phyloP scores from a whole-genome alignment of 441 rosid genomes.

The Corymbia citriodora region DNA sequence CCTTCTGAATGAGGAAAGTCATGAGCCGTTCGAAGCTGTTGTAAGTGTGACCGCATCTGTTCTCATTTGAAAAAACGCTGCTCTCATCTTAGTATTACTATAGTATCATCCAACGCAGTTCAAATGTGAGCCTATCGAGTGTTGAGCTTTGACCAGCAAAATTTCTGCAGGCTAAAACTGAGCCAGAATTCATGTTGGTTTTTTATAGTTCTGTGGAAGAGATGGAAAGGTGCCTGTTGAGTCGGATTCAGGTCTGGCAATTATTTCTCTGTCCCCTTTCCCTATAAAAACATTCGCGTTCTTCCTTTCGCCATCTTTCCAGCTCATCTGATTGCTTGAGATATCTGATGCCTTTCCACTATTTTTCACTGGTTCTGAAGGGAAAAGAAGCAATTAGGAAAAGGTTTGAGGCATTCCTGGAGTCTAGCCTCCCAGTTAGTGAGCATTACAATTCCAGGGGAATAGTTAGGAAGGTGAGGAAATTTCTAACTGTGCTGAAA shows the following conservation, averaged over 20 bases:
- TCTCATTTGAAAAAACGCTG: neutral
- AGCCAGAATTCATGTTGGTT: slow-evolving; percentile 63
- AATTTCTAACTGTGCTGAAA: neutral
- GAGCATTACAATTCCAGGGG: slow-evolving; percentile 60
- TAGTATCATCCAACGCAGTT: neutral
- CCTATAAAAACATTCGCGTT: neutral
- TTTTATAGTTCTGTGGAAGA: slow-evolving; percentile 79
- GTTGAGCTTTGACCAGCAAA: neutral
- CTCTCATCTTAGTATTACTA: neutral
- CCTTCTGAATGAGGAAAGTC: slow-evolving; percentile 2
- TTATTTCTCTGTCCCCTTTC: neutral
- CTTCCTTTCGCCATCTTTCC: neutral
- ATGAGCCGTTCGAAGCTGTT: neutral
- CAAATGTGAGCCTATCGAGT: too few species aligned
- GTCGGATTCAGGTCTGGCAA: slow-evolving; percentile 63
- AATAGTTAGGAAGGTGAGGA: slow-evolving; percentile 66
- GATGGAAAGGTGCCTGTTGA: slow-evolving; percentile 63
- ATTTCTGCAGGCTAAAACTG: slow-evolving; percentile 56
- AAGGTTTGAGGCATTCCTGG: slow-evolving; percentile 67
- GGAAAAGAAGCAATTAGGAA: slow-evolving; percentile 90
- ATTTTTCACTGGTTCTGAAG: slow-evolving; percentile 28
- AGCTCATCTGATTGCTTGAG: neutral
- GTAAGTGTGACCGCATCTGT: neutral
- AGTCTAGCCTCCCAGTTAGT: slow-evolving; percentile 75
- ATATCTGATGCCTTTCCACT: neutral